A percentile compares a stretch with the other conserved stretches of the same genome.
phyloP scores from a whole-genome alignment of 2,329 filamentous ascomycete genomes.

The Paramyrothecium roridum region DNA sequence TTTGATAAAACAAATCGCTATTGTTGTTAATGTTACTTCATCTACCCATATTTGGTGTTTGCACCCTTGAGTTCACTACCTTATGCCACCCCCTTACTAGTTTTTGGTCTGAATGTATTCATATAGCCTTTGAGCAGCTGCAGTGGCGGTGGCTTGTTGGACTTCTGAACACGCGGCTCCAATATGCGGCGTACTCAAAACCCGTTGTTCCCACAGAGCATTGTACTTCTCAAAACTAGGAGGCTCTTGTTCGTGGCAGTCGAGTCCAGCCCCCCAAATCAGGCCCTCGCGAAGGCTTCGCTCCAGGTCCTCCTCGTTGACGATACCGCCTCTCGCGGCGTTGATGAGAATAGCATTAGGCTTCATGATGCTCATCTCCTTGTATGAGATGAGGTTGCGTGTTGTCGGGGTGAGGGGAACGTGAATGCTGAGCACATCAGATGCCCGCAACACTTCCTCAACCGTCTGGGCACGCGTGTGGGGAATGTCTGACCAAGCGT shows the following conservation, averaged over 20 bases:
- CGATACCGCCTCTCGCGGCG: constrained; percentile 34
- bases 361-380: constrained; percentile 31
- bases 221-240: constrained; percentile 30
- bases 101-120: constrained; percentile 10
- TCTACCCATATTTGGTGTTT: too few relatives aligned
- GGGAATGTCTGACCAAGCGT: constrained; percentile 28
- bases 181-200: constrained; percentile 41
- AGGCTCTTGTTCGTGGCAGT: constrained; percentile 36
- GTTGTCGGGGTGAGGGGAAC: constrained; percentile 31
- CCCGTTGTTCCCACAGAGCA: constrained; percentile 27
- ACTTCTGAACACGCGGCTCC: constrained; percentile 38
- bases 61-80: too few relatives aligned
- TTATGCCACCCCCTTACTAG: too few relatives aligned
- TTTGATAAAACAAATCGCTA: too few relatives aligned
- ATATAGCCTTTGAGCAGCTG: constrained; percentile 16
- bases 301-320: constrained; percentile 31
- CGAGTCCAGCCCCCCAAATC: constrained; percentile 36
- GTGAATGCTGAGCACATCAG: constrained; percentile 33
- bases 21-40: too few relatives aligned
- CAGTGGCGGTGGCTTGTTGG: constrained; percentile 23
- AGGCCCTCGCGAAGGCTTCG: constrained; percentile 25
- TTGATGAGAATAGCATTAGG: constrained; percentile 35
- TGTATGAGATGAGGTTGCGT: constrained; percentile 23
- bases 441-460: constrained; percentile 24
- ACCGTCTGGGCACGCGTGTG: constrained; percentile 24